These are phyloP conservation scores for Capillidium heterosporum DNA, from an alignment of 371 early-diverging fungal genomes.

Conservation along the genomic window DNA sequence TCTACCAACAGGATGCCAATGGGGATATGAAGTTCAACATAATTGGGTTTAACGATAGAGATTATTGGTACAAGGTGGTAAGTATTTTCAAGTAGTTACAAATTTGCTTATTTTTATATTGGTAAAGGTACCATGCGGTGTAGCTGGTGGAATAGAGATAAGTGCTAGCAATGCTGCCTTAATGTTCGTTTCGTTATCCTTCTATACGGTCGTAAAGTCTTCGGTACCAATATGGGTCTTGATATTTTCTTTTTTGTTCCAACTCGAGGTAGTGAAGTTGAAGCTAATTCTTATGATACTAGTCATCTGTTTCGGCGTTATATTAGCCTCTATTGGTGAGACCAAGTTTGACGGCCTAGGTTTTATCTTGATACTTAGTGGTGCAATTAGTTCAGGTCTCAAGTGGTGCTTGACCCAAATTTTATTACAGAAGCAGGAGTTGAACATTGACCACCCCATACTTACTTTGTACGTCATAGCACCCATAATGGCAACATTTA, in stretches of 20 bases:
- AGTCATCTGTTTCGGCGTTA: constrained; percentile 63
- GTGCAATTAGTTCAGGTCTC: constrained; percentile 62
- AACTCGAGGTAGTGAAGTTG: constrained; percentile 51
- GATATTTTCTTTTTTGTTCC: constrained; percentile 73
- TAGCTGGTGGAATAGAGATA: constrained; percentile 2
- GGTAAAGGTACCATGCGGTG: constrained; percentile 2
- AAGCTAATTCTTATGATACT: constrained; percentile 47
- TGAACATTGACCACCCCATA: not conserved
- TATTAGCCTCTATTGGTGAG: constrained; percentile 64
- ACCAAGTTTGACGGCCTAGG: constrained; percentile 53
- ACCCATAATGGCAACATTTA: not conserved
- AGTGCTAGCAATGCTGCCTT: constrained; percentile 5
- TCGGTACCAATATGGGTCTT: constrained; percentile 75
- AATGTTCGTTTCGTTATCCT: not conserved
- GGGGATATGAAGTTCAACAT: not conserved
- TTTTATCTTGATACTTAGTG: constrained; percentile 40
- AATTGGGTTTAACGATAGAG: not conserved
- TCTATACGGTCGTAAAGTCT: constrained; percentile 31
- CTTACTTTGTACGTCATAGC: not conserved
- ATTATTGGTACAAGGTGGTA: constrained; percentile 5
- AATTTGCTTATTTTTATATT: not conserved
- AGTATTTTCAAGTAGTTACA: not conserved
- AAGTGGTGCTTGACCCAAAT: constrained; percentile 75
- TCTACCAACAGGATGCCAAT: not conserved
- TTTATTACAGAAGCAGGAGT: constrained; percentile 33